A percentile compares a stretch with the other conserved stretches of the same genome.
These are phyloP conservation scores for Nitzschia sp. DNA, from an alignment of 108 stramenopile species.

Conservation along the genomic window DNA sequence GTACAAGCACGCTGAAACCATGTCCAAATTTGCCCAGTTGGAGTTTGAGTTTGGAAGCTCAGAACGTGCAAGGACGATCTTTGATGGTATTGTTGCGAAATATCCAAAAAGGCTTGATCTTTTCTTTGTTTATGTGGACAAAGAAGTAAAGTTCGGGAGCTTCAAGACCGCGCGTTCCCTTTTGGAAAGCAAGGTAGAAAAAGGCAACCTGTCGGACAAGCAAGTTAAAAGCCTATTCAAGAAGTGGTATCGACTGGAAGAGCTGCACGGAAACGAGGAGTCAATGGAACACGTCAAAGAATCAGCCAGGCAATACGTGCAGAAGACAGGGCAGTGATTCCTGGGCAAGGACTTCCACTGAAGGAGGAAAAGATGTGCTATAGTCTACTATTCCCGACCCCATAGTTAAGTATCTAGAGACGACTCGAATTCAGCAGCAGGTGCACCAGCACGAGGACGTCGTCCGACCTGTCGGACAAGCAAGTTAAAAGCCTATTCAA, in stretches of 20 bases:
- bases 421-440: no score
- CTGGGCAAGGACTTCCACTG: no score
- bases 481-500: conserved; percentile 97
- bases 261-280: conserved; percentile 82
- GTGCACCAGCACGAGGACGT: no score
- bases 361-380: no score
- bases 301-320: conserved; percentile 89
- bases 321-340: no score
- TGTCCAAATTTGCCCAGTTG: conserved; percentile 89
- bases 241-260: conserved; percentile 94
- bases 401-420: no score
- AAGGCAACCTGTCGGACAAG: conserved; percentile 83
- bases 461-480: conserved; percentile 90
- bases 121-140: conserved; percentile 91
- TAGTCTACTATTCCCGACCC: no score
- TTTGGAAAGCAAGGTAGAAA: conserved; percentile 65
- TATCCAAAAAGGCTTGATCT: conserved; percentile 93
- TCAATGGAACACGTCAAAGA: conserved; percentile 85
- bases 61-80: conserved; percentile 91
- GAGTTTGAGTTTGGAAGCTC: conserved; percentile 89
- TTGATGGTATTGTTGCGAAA: conserved; percentile 86
- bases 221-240: conserved; percentile 97
- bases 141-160: conserved; percentile 93
- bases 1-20: conserved; percentile 92
- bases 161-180: conserved; percentile 74